Evolutionary conservation across 257 asterid genomes (phyloP), one percentile per base, ranked within the genome.

Genomic region (Nicotiana paniculata): DNA sequence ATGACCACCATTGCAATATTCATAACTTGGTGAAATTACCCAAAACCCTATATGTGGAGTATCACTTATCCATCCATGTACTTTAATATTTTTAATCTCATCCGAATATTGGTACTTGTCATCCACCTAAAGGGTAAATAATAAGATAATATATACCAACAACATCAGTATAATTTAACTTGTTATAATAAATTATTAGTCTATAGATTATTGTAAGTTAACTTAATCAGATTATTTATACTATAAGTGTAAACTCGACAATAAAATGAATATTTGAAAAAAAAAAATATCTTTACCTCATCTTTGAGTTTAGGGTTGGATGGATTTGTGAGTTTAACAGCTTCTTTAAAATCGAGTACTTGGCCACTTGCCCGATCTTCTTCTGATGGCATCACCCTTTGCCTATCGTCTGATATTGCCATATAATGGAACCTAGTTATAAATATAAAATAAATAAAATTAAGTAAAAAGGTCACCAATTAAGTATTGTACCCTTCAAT

Each of bases 21-120:
- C 97, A 77, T 88, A 88, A 77, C 94, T 90, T 11, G 94, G 96
- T 17, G 89, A 90, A 30, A 93, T 89, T 77, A 93, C 90, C 94
- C 97, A 93, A 67, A 93, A 91, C 37, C 96, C 96, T 0, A 86
- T 75, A 21, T 76, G 37, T 8, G 82, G 82, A 2, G 77, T 12
- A 7, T 88, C 80, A 87, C 90, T 87, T 67, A 90, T 90, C 97
- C 97, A 93, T 0, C 97, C 97, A 59, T 93, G 97, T 1, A 93
- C 94, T 17, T 64, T 89, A 67, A 79, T 88, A 67, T 91, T 93
- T 85, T 85, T 86, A 84, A 85, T 87, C 4, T 91, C 94, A 24
- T 54, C 70, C n/a, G 95, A 84, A 85, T 91, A 93, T 55, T 91
- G 93, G 35, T 91, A 93, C 85, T 93, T 93, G 87, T 93, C 97